Evolutionary conservation across 1,139 yeast species (phyloP).

Genomic region (Sugiyamaella paludigena): DNA sequence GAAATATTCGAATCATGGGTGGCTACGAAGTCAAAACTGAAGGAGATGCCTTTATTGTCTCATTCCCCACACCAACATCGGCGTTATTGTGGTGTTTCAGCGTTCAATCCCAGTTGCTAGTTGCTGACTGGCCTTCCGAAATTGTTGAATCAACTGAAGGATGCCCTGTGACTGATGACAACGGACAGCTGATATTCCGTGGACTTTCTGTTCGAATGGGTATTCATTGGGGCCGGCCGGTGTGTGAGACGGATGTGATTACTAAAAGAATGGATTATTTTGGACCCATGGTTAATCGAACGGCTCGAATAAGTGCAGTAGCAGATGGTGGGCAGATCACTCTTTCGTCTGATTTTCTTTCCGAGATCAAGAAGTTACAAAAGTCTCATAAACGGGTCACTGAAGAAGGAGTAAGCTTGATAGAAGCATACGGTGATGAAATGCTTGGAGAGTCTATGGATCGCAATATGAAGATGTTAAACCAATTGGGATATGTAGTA

Average conservation of each 20-base stretch:
- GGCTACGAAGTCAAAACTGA: conserved; percentile 98
- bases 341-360: conserved; percentile 74
- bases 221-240: conserved; percentile 96
- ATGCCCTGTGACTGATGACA: conserved; percentile 69
- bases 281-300: conserved; percentile 97
- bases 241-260: conserved; percentile 90
- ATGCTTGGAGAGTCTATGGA: conserved; percentile 64
- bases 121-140: conserved; percentile 96
- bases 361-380: conserved; percentile 63
- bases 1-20: conserved; percentile 87
- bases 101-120: conserved; percentile 78
- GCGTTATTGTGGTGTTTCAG: conserved; percentile 94
- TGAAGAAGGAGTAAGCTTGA: conserved; percentile 39
- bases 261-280: conserved; percentile 97
- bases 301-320: conserved; percentile 88
- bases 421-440: conserved; percentile 61
- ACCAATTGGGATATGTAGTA: conserved; percentile 67
- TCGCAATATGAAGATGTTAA: conserved; percentile 62
- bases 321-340: conserved; percentile 99
- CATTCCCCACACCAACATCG: conserved; percentile 88
- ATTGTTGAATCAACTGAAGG: conserved; percentile 84
- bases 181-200: conserved; percentile 62
- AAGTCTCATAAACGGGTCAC: conserved; percentile 50
- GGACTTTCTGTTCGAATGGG: conserved; percentile 98
- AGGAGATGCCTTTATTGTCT: conserved; percentile 99